A percentile compares a stretch with the other conserved stretches of the same genome.
Evolutionary conservation across 2,329 filamentous ascomycete species (phyloP).

Genomic region (Triangularia setosa): DNA sequence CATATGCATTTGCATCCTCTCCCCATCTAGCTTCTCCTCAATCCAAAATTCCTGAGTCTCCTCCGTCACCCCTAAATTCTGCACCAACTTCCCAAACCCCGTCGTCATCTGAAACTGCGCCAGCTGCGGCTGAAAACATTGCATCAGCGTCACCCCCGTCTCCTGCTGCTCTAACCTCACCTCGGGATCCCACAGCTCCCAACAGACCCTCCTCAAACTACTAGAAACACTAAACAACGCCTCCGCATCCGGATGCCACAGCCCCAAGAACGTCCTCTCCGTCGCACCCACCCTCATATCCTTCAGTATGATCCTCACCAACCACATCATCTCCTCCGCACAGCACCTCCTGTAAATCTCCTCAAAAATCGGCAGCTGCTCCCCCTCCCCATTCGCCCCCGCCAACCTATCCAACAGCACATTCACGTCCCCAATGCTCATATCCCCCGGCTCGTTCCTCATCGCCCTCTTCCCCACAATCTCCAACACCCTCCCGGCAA

Average conservation of each 20-base stretch:
- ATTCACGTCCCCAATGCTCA: slow-evolving; percentile 90
- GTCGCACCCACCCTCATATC: slow-evolving; percentile 73
- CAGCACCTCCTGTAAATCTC: slow-evolving; percentile 90
- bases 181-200: slow-evolving; percentile 77
- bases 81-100: slow-evolving; percentile 72
- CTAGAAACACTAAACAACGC: slow-evolving; percentile 85
- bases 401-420: slow-evolving; percentile 75
- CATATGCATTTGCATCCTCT: slow-evolving; percentile 97
- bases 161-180: slow-evolving; percentile 72
- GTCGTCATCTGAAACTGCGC: slow-evolving; percentile 86
- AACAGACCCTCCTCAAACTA: slow-evolving; percentile 85
- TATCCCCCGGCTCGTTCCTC: slow-evolving; percentile 65
- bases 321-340: slow-evolving; percentile 87
- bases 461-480: slow-evolving; percentile 81
- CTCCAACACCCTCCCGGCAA: slow-evolving; percentile 83
- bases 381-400: slow-evolving; percentile 70
- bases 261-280: slow-evolving; percentile 80
- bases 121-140: slow-evolving; percentile 93
- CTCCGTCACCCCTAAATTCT: slow-evolving; percentile 59
- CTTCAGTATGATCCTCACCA: slow-evolving; percentile 87
- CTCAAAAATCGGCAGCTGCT: slow-evolving; percentile 76
- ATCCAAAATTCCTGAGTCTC: slow-evolving; percentile 86
- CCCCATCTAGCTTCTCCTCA: slow-evolving; percentile 95
- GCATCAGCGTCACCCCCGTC: slow-evolving; percentile 75
- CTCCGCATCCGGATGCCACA: slow-evolving; percentile 77